Base-by-base conservation (phyloP, 2,329 filamentous ascomycete genomes). In the Waltergamsia citrina region DNA sequence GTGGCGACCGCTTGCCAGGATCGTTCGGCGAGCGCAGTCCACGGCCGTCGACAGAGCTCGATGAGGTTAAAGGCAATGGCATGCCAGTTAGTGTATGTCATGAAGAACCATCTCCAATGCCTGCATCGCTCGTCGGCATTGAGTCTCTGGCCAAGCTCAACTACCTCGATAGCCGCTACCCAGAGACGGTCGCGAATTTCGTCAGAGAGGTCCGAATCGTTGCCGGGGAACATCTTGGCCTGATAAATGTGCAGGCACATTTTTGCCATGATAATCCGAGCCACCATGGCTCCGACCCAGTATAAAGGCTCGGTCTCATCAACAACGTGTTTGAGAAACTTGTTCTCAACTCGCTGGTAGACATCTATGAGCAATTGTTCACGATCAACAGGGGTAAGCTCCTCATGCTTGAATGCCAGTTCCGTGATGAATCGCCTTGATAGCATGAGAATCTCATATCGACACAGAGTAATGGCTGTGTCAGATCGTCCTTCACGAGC, bases 201-300 rank as follows among this genome's bases (percentile, higher is more conserved):
- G 32, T 72, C 66, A 0, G 74, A 70, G 7, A 82, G 61, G 18
- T 64, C 66, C 7, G 63, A 55, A n/a, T 65, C 67, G 8, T 68
- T 65, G 18, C 75, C 70, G 22, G 69, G 67, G 33, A 77, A 71
- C 21, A 82, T 74, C 46, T 81, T 69, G 1, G 83, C 82, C 44
- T 90, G 78, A 47, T 90, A 83, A 3, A 85, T 70, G 39, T 87
- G 70, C 23, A 92, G 66, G 60, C 79, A 85, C 63, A 87, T 76
- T 56, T 87, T 90, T 31, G 78, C 78, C 58, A 87, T 73, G 41
- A 88, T 76, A 21, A 90, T 64, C 8, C 81, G 73, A 4, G 75
- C 70, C 17, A 85, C 66, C 19, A 81, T 81, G 4, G 74, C 77
- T 7, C 72, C 72, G 18, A 82, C 71, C 78, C 80, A 85, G 41